Evolutionary conservation across 306 rosid genomes (phyloP), one percentile per base, ranked within the genome.

Genomic region (Cicer pinnatifidum): DNA sequence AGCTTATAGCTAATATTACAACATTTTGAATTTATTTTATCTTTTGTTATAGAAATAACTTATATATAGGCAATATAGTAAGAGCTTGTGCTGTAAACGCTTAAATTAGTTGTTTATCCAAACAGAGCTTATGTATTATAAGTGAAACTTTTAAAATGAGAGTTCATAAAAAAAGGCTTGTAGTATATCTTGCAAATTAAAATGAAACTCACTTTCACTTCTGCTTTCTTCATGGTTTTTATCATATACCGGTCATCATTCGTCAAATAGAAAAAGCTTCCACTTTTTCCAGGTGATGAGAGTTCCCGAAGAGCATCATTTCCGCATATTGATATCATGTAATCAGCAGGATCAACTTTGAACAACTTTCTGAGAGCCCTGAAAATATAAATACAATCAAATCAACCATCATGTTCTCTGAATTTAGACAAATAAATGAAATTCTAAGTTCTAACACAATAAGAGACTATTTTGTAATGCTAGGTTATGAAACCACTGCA

Each of bases 261-360:
- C 23, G 99, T 94, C 79, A 94, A 81, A 78, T 94, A 94, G 81
- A 94, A 94, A 80, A 94, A 94, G 80, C 99, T 94, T 80, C 99
- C 97, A 51, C 97, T 91, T 85, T 94, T 94, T 56, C 99, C 99
- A 9, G 99, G 99, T 33, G 99, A 91, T 7, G 97, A 89, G 47
- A 94, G 99, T 74, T 91, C 97, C 13, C 99, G 77, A 38, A 94
- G 95, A 13, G 99, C 99, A 2, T 91, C 96, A 71, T 91, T 82
- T 39, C 99, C 99, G 20, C 99, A 94, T 75, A 94, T 85, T 4
- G 99, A 94, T 68, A 94, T 45, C 99, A 94, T 94, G 82, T 91
- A 94, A 81, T 94, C 99, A n/a, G 99, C 99, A 12, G 97, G 88
- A 50, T 94, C 99, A 35, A 94, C 99, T 82, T 89, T 87, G 79